Evolutionary conservation across 2,329 filamentous ascomycete genomes (phyloP).

Genomic region (Talaromyces sp.): DNA sequence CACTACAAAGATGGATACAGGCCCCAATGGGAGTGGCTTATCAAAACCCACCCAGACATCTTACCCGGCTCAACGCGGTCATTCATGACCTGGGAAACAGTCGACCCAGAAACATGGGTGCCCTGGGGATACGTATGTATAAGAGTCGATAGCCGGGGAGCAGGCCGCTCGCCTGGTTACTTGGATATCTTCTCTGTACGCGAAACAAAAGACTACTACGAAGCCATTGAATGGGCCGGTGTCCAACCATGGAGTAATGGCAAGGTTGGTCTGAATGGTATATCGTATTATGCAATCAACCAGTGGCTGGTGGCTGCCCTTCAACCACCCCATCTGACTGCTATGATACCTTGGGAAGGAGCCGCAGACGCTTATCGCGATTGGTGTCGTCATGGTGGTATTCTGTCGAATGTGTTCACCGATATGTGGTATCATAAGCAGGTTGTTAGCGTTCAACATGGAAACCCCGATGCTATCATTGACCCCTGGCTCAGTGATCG

Average conservation of each 20-base stretch:
- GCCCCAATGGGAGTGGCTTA: conserved; percentile 17
- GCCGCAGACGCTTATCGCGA: conserved; percentile 53
- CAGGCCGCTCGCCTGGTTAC: conserved; percentile 7
- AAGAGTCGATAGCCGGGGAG: conserved; percentile 10
- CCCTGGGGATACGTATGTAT: conserved; percentile 10
- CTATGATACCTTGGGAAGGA: conserved; percentile 53
- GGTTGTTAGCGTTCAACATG: conserved; percentile 28
- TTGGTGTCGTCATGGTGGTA: conserved; percentile 55
- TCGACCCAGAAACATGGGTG: conserved; percentile 10
- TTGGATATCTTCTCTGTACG: conserved; percentile 15
- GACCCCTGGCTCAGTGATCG: neutral
- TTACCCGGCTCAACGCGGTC: conserved; percentile 13
- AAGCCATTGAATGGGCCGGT: conserved; percentile 28
- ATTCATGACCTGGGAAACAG: conserved; percentile 10
- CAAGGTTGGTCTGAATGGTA: conserved; percentile 50
- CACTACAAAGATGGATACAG: neutral
- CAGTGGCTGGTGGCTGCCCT: conserved; percentile 52
- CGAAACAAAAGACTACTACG: conserved; percentile 5
- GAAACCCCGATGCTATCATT: neutral
- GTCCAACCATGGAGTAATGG: conserved; percentile 49
- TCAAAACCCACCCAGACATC: conserved; percentile 16
- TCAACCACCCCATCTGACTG: conserved; percentile 39
- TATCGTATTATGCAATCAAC: conserved; percentile 49
- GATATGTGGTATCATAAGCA: conserved; percentile 26
- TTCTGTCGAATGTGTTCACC: conserved; percentile 31